These are phyloP conservation scores for Brassica juncea DNA, from an alignment of 345 rosid genomes.

Conservation along the genomic window DNA sequence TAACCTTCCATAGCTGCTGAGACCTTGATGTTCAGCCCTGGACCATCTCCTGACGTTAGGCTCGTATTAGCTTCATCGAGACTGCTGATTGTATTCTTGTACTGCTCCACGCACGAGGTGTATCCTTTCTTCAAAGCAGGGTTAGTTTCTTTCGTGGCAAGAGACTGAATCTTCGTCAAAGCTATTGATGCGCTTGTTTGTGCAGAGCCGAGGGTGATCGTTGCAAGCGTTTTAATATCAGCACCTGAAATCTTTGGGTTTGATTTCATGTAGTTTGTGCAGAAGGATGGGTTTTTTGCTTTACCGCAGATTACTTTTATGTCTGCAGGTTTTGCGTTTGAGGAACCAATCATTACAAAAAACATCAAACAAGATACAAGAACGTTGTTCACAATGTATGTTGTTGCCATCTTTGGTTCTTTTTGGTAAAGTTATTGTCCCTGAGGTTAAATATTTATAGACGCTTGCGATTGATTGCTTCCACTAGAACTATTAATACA, in stretches of 20 bases:
- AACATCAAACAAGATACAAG: slow-evolving; percentile 26
- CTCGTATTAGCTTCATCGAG: slow-evolving; percentile 28
- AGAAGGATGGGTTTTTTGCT: slow-evolving; percentile 32
- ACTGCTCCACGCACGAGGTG: slow-evolving; percentile 21
- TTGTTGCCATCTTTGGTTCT: slow-evolving; percentile 24
- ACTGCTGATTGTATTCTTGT: slow-evolving; percentile 22
- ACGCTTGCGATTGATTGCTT: not conserved
- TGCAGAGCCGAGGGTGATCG: slow-evolving; percentile 25
- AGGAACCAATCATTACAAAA: slow-evolving; percentile 23
- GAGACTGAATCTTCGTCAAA: not conserved
- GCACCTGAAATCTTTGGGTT: slow-evolving; percentile 22
- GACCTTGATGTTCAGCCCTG: slow-evolving; percentile 34
- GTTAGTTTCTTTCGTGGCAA: slow-evolving; percentile 15
- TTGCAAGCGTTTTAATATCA: slow-evolving; percentile 25
- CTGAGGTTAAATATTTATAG: slow-evolving; percentile 12
- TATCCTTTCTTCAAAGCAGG: slow-evolving; percentile 21
- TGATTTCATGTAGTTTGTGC: slow-evolving; percentile 24
- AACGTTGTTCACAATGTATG: slow-evolving; percentile 19
- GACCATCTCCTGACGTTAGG: slow-evolving; percentile 10
- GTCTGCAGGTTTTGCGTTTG: slow-evolving; percentile 26
- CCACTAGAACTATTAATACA: slow-evolving; percentile 4
- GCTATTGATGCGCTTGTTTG: slow-evolving; percentile 30
- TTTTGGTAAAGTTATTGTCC: not conserved
- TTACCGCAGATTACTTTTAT: slow-evolving; percentile 20
- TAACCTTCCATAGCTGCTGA: slow-evolving; percentile 38